These are phyloP conservation scores for Ogataea philodendri DNA, from an alignment of 805 yeast genomes.

Conservation along the genomic window DNA sequence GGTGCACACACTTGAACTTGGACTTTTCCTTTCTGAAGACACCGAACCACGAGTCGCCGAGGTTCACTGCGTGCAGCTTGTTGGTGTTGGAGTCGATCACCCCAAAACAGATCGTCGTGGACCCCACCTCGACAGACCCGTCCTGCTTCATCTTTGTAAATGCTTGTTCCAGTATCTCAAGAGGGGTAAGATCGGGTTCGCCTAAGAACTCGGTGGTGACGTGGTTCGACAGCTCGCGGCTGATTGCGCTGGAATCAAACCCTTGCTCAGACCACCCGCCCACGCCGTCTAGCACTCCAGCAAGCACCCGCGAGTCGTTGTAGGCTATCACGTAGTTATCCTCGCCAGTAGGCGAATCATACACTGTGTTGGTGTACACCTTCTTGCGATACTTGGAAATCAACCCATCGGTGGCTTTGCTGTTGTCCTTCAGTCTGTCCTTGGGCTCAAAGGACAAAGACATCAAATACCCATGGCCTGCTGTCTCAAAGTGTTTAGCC, in stretches of 20 bases:
- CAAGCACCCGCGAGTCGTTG: conserved; percentile 45
- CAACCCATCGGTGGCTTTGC: conserved; percentile 31
- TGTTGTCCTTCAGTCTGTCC: conserved; percentile 51
- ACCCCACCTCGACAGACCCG: conserved; percentile 78
- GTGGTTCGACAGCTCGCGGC: conserved; percentile 69
- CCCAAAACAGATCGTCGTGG: conserved; percentile 91
- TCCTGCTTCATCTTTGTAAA: conserved; percentile 51
- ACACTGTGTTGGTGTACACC: conserved; percentile 23
- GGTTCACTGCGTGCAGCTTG: conserved; percentile 61
- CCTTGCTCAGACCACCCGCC: conserved; percentile 97
- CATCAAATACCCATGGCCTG: conserved; percentile 45
- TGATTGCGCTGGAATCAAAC: conserved; percentile 82
- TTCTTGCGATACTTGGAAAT: conserved; percentile 27
- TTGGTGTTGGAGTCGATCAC: conserved; percentile 55
- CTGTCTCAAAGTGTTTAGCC: conserved; percentile 25
- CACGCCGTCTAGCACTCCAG: conserved; percentile 95
- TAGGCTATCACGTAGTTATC: conserved; percentile 63
- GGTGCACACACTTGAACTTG: conserved; percentile 48
- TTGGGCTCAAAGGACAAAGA: conserved; percentile 77
- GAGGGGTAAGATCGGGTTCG: conserved; percentile 36
- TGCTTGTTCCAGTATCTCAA: conserved; percentile 52
- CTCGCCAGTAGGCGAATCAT: conserved; percentile 68
- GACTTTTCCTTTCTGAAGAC: conserved; percentile 53
- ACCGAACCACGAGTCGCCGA: conserved; percentile 96
- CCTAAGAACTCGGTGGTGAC: conserved; percentile 41